Evolutionary conservation across 2,329 filamentous ascomycete genomes (phyloP).

Genomic region (Aureobasidium musti): DNA sequence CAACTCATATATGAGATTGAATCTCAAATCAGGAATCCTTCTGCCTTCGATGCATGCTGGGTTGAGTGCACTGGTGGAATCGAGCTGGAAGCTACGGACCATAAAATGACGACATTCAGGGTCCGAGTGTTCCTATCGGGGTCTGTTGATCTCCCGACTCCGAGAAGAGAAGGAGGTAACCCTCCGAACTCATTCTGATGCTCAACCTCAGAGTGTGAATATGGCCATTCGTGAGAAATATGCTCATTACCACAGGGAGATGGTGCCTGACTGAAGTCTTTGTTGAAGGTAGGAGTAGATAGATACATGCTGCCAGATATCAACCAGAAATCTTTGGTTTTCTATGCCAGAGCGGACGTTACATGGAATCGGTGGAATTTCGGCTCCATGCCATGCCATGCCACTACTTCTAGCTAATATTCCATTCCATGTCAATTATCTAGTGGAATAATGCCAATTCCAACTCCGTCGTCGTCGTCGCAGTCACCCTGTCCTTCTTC

Average conservation of each 20-base stretch:
- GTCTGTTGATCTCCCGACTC: conserved; percentile 22
- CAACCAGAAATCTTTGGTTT: no score
- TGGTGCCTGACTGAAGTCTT: neutral
- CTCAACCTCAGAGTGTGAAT: neutral
- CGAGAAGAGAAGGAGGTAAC: neutral
- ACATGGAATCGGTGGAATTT: no score
- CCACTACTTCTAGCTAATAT: no score
- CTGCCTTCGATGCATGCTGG: conserved; percentile 13
- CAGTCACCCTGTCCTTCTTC: no score
- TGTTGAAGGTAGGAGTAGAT: neutral
- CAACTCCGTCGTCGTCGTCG: no score
- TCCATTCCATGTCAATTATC: no score
- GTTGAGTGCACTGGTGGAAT: neutral
- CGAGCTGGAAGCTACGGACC: neutral
- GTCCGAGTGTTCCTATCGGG: conserved; percentile 9
- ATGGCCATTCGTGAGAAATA: neutral
- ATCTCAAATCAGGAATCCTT: neutral
- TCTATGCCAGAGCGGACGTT: no score
- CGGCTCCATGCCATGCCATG: no score
- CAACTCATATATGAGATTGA: neutral
- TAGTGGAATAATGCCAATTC: no score
- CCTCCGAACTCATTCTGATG: neutral
- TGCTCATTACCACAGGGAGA: neutral
- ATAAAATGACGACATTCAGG: conserved; percentile 18
- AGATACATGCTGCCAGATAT: no score